Evolutionary conservation across 164 flowering plant species (phyloP), one percentile per base, ranked within the genome.

Genomic region (Vitis riparia): DNA sequence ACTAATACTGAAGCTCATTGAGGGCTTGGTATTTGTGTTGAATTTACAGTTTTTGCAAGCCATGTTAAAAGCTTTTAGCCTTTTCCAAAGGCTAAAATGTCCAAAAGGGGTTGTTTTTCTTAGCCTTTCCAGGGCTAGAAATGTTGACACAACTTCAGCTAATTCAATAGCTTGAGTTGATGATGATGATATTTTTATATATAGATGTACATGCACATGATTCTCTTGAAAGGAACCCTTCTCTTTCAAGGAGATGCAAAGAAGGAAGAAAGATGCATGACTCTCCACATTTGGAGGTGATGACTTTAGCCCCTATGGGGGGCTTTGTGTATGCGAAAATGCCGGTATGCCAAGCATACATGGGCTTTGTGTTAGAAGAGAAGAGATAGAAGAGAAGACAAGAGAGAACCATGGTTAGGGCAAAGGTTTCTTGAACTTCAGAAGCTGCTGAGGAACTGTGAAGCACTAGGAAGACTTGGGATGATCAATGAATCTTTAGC

Each of bases 381-480:
- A 23, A 53, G 56, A 71, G 71, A 62, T 60, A 56, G 74, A 67
- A 72, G 73, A 65, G 72, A 59, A 75, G 65, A 71, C 72, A 71
- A 73, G 63, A 60, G 73, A 75, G 64, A 85, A 88, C 91, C 98
- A 89, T 91, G 95, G 94, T 86, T 87, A 88, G 88, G 90, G 86
- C 85, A 81, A 84, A 85, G 94, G 89, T 75, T 74, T 27, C 14
- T 60, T 70, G 76, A 69, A 72, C 73, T 70, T 75, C 49, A 66
- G 27, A 66, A 29, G 50, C 69, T 63, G 81, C 61, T 15, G 72
- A 60, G 44, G 53, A 16, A 65, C 29, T 57, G 27, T 51, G 50
- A 60, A 29, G 66, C 59, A 13, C 67, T 23, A 23, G 27, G 27
- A 23, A 23, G 27, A 23, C 27, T 23, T 23, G 55, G 69, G 61